Evolutionary conservation across 306 rosid species (phyloP), one percentile per base, ranked within the genome.

Genomic region (Hippophae tibetana): DNA sequence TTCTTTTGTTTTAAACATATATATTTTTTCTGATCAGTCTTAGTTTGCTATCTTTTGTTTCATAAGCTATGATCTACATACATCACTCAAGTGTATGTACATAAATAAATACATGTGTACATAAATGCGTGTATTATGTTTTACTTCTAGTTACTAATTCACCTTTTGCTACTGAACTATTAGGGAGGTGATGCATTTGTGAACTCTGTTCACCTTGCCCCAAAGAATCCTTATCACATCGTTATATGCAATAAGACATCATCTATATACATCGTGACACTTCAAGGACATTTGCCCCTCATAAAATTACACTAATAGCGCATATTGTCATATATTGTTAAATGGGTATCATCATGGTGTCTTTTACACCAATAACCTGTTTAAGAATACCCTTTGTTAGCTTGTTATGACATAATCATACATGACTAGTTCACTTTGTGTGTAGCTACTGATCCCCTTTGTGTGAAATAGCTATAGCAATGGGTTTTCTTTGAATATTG

Each of bases 101-200:
- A 18, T 18, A 18, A 18, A 18, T 23, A 38, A 31, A 5, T 7
- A 40, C 9, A 42, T 2, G 7, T 3, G 7, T 42, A 3, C 7
- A 40, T 18, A 6, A 2, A 13, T 54, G n/a, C 3, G 12, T 0
- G 13, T 42, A 13, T 12, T 13, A 38, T 7, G 27, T 50, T 42
- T 62, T 13, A 38, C 38, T 27, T 27, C 38, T 27, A 27, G 38
- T 27, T 27, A 2, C 4, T 27, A 27, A 2, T 27, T 27, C 38
- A 56, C 48, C 61, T 73, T 76, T 67, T 71, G 13, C 49, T 57
- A 79, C 66, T 67, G 51, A 41, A 66, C 59, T 64, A 6, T 46
- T 61, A 92, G 98, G 99, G 99, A 60, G 96, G 96, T 46, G 99
- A 92, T 73, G 99, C 99, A 59, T 86, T 96, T 6, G 95, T 92